A percentile compares a stretch with the other conserved stretches of the same genome.
These are phyloP conservation scores for Erodium trifolium DNA, from an alignment of 441 rosid genomes.

Conservation along the genomic window DNA sequence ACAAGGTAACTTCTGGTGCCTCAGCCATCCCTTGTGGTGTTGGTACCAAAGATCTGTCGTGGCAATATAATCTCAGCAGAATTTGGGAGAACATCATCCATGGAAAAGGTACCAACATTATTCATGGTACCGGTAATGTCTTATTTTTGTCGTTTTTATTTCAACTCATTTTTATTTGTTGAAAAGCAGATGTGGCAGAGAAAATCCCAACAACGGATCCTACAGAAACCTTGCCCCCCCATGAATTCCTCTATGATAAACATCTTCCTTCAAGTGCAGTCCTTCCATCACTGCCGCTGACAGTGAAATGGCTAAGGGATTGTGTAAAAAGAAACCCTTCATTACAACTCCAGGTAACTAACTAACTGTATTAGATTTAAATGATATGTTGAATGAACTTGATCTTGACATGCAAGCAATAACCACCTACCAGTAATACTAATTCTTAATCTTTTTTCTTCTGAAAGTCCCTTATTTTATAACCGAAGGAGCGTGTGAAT, in stretches of 20 bases:
- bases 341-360: constrained; percentile 22
- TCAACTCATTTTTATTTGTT: not conserved
- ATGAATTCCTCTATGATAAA: constrained; percentile 10
- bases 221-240: constrained; percentile 15
- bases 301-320: constrained; percentile 77
- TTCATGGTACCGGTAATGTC: not conserved
- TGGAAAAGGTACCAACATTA: constrained; percentile 37
- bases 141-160: not conserved
- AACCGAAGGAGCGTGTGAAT: not conserved
- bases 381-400: too few species aligned
- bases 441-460: not conserved
- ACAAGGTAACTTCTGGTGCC: constrained; percentile 62
- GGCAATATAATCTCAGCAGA: constrained; percentile 69
- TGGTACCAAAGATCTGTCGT: constrained; percentile 44
- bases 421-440: too few species aligned
- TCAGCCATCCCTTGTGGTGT: constrained; percentile 35
- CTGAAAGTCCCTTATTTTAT: not conserved
- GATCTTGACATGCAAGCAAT: too few species aligned
- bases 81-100: constrained; percentile 64
- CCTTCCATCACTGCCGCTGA: constrained; percentile 64
- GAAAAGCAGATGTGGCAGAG: constrained; percentile 10
- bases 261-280: constrained; percentile 21
- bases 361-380: not conserved
- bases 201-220: constrained; percentile 7
- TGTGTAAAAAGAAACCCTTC: constrained; percentile 63